Percentiles rank a stretch among this genome's conserved stretches.
phyloP scores from a whole-genome alignment of 2,329 filamentous ascomycete species.

The Trichoderma sp. region DNA sequence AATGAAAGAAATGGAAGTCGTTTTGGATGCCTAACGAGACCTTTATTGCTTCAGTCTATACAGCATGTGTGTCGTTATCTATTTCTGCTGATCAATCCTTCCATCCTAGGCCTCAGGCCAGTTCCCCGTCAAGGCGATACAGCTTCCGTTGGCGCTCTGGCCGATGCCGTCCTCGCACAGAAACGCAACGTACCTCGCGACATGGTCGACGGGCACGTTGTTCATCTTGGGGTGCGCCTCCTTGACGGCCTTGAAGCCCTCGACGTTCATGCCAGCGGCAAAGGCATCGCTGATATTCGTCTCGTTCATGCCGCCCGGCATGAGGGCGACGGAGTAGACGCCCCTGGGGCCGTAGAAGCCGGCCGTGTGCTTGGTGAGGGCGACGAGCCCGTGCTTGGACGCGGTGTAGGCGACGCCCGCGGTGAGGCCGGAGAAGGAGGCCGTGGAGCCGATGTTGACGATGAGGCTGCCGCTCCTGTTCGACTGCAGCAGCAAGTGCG shows the following conservation, averaged over 20 bases:
- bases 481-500: slow-evolving; percentile 31
- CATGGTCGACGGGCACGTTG: slow-evolving; percentile 40
- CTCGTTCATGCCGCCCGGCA: slow-evolving; percentile 48
- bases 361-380: slow-evolving; percentile 60
- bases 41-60: background rate
- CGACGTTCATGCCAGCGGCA: slow-evolving; percentile 39
- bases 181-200: slow-evolving; percentile 46
- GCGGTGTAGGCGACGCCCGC: slow-evolving; percentile 54
- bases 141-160: slow-evolving; percentile 41
- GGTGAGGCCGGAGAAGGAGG: slow-evolving; percentile 46
- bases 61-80: background rate
- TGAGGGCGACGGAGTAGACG: slow-evolving; percentile 54
- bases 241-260: slow-evolving; percentile 38
- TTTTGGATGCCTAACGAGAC: slow-evolving; percentile 9
- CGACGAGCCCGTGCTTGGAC: slow-evolving; percentile 57
- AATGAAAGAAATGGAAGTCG: slow-evolving; percentile 7
- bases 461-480: slow-evolving; percentile 46
- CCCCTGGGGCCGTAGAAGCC: slow-evolving; percentile 57
- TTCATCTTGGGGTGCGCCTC: slow-evolving; percentile 37
- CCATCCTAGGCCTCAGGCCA: slow-evolving; percentile 41
- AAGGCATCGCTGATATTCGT: slow-evolving; percentile 54
- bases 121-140: slow-evolving; percentile 42
- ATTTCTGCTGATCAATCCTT: background rate
- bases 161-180: slow-evolving; percentile 39
- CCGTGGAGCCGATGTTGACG: slow-evolving; percentile 55